These are phyloP conservation scores for Psilocybe subaeruginosa DNA, from an alignment of 768 basidiomycete genomes.

Conservation along the genomic window DNA sequence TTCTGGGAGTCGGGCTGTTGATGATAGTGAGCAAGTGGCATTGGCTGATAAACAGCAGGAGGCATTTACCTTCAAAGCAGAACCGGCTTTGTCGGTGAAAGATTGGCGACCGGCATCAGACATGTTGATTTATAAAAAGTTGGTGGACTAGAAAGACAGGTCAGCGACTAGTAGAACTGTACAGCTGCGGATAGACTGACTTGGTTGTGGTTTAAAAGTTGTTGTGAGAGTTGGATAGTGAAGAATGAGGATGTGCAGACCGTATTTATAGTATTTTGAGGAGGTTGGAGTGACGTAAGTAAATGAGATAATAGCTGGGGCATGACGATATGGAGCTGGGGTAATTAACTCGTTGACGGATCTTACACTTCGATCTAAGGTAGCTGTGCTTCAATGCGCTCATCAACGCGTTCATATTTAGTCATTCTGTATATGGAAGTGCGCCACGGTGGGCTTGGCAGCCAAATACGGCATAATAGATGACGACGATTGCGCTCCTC, in stretches of 20 bases:
- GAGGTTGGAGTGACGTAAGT: constrained; percentile 7
- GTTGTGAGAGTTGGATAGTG: constrained; percentile 5
- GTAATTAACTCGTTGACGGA: background rate
- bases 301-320: constrained; percentile 5
- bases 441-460: constrained; percentile 4
- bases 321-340: constrained; percentile 13
- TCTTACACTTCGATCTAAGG: constrained; percentile 6
- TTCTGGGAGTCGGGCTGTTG: constrained; percentile 63
- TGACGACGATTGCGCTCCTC: constrained; percentile 17
- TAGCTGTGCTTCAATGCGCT: background rate
- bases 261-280: constrained; percentile 15
- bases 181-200: constrained; percentile 4
- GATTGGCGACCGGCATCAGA: constrained; percentile 61
- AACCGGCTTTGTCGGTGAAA: constrained; percentile 56
- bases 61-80: constrained; percentile 50
- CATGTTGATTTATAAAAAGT: constrained; percentile 36
- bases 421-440: background rate
- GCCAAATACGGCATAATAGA: constrained; percentile 21
- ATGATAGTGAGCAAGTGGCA: background rate
- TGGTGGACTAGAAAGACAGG: background rate
- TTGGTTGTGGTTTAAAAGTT: constrained; percentile 10
- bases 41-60: background rate
- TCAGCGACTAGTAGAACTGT: background rate
- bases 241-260: background rate
- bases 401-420: background rate